phyloP scores from a whole-genome alignment of 164 flowering plant genomes.

The Paratinospora sagittata region DNA sequence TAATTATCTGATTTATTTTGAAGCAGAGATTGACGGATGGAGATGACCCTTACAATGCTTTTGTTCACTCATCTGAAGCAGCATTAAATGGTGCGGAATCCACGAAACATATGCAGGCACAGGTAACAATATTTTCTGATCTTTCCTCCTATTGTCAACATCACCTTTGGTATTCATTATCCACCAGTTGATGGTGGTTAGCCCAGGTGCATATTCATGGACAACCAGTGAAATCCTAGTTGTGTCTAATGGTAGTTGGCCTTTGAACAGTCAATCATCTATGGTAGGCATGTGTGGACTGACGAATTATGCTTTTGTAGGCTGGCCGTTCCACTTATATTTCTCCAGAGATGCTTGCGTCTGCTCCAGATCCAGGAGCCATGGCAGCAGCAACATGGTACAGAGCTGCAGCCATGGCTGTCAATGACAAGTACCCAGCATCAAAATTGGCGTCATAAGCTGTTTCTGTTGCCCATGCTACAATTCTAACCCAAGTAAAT shows the following conservation, averaged over 20 bases:
- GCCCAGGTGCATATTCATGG: too few relatives aligned
- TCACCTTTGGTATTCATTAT: not conserved
- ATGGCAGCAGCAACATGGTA: slow-evolving; percentile 96
- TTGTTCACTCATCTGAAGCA: slow-evolving; percentile 73
- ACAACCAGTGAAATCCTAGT: not conserved
- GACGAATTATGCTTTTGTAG: slow-evolving; percentile 28
- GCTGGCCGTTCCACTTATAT: slow-evolving; percentile 91
- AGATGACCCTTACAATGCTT: slow-evolving; percentile 65
- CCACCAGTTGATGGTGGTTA: too few relatives aligned
- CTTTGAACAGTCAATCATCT: too few relatives aligned
- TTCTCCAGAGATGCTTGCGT: slow-evolving; percentile 53
- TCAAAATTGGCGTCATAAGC: slow-evolving; percentile 4
- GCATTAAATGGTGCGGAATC: slow-evolving; percentile 86
- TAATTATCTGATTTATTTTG: slow-evolving; percentile 3
- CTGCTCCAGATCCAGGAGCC: slow-evolving; percentile 98
- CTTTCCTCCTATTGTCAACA: not conserved
- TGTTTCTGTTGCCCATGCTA: slow-evolving; percentile 3
- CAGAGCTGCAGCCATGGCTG: slow-evolving; percentile 81
- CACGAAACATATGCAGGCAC: too few relatives aligned
- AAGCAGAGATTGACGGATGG: slow-evolving; percentile 66
- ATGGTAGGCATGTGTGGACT: too few relatives aligned
- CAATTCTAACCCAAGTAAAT: slow-evolving; percentile 12
- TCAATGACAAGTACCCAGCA: slow-evolving; percentile 35
- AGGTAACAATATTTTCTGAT: slow-evolving; percentile 27
- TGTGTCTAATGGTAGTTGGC: too few relatives aligned